Evolutionary conservation across 225 moss, liverwort and hornwort species (phyloP).

Genomic region (Pseudoscleropodium purum): DNA sequence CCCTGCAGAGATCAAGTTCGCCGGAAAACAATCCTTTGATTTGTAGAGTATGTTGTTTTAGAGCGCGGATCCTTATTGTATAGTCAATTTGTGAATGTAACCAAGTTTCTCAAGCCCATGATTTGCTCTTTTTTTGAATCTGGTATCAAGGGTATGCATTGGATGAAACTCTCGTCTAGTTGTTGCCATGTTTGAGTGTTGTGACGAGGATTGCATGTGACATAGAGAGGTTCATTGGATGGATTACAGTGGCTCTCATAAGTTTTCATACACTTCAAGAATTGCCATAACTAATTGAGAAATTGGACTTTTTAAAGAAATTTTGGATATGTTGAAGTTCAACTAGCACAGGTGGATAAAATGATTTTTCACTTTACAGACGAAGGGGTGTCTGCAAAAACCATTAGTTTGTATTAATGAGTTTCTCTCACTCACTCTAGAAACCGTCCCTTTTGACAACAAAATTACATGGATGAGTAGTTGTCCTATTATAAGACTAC

Average conservation of each 20-base stretch:
- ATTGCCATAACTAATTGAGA: neutral
- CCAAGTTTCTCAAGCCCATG: neutral
- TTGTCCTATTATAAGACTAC: too few relatives aligned
- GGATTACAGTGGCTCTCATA: neutral
- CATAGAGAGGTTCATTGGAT: neutral
- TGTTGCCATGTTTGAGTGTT: neutral
- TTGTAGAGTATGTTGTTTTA: conserved; percentile 8
- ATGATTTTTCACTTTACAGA: neutral
- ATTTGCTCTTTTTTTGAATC: neutral
- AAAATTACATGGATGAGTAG: too few relatives aligned
- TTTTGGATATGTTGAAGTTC: neutral
- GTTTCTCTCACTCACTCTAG: too few relatives aligned
- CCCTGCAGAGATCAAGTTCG: conserved; percentile 40
- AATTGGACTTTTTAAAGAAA: neutral
- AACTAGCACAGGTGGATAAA: neutral
- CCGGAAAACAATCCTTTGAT: conserved; percentile 17
- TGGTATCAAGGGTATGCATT: neutral
- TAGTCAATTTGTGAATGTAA: conserved; percentile 21
- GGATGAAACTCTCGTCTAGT: neutral
- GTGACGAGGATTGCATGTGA: neutral
- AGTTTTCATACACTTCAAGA: neutral
- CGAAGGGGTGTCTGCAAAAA: too few relatives aligned
- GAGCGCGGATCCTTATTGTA: neutral
- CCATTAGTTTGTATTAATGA: too few relatives aligned
- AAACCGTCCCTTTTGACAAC: too few relatives aligned